phyloP scores from a whole-genome alignment of 2,329 filamentous ascomycete genomes.

The Cytospora paraplurivora region DNA sequence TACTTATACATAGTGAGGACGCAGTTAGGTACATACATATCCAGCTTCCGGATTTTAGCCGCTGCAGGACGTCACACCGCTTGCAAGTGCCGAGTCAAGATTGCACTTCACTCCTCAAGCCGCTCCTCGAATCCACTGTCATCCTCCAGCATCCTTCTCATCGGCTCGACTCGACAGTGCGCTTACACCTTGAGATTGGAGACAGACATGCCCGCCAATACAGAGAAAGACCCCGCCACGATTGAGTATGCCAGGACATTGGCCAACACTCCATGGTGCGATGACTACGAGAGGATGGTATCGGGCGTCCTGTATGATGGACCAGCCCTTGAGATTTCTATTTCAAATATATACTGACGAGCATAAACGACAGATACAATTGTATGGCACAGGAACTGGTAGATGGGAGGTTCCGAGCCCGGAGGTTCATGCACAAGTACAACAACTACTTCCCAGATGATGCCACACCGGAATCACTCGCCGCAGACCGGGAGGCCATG shows the following conservation, averaged over 20 bases:
- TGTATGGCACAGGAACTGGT: conserved; percentile 50
- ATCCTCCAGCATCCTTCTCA: neutral
- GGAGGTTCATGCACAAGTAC: conserved; percentile 59
- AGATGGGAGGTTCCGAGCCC: conserved; percentile 54
- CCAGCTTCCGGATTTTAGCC: neutral
- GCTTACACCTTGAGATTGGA: neutral
- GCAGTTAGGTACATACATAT: too few relatives aligned
- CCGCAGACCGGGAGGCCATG: conserved; percentile 45
- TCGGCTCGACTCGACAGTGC: neutral
- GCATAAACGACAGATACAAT: conserved; percentile 50
- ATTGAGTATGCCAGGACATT: conserved; percentile 51
- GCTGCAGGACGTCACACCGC: neutral
- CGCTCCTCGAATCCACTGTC: neutral
- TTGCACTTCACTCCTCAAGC: too few relatives aligned
- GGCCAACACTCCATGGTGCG: conserved; percentile 56
- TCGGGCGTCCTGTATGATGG: conserved; percentile 60
- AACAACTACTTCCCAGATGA: conserved; percentile 58
- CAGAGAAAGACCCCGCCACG: conserved; percentile 44
- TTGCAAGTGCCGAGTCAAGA: neutral
- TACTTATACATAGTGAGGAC: too few relatives aligned
- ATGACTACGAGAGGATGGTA: conserved; percentile 66
- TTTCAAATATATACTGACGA: neutral
- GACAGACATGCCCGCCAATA: conserved; percentile 40
- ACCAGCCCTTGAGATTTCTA: neutral
- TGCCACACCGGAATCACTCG: conserved; percentile 44